phyloP scores from a whole-genome alignment of 2,329 filamentous ascomycete species.

The Helotiales sp. region DNA sequence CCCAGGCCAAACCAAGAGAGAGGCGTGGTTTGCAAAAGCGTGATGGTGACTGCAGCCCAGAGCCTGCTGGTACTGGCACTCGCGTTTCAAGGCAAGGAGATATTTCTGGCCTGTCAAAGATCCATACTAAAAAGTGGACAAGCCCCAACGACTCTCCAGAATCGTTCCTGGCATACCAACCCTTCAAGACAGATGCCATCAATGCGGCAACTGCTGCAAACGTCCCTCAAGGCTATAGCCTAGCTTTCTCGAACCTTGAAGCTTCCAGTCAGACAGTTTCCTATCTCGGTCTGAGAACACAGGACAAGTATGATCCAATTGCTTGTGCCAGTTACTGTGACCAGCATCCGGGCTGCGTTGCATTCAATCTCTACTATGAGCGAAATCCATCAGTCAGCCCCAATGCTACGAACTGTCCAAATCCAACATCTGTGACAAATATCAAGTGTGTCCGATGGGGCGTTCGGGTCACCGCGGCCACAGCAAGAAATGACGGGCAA shows the following conservation, averaged over 20 bases:
- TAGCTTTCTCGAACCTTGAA: constrained; percentile 43
- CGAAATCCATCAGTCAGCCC: constrained; percentile 44
- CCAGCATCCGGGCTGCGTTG: constrained; percentile 36
- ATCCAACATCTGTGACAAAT: constrained; percentile 44
- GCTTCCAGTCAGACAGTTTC: constrained; percentile 40
- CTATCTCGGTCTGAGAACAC: constrained; percentile 40
- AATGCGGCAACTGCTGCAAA: constrained; percentile 30
- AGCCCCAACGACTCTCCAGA: constrained; percentile 25
- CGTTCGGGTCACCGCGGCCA: constrained; percentile 36
- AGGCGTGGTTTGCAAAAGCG: constrained; percentile 20
- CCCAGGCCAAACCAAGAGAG: constrained; percentile 13
- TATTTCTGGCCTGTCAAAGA: neutral
- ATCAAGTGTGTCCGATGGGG: constrained; percentile 47
- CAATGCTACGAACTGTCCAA: constrained; percentile 37
- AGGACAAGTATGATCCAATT: constrained; percentile 41
- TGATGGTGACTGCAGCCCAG: constrained; percentile 22
- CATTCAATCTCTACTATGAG: constrained; percentile 46
- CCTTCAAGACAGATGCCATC: constrained; percentile 23
- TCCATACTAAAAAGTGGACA: neutral
- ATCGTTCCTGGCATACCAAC: constrained; percentile 35
- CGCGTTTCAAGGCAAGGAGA: constrained; percentile 20
- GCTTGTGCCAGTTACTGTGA: constrained; percentile 42
- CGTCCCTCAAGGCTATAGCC: constrained; percentile 43
- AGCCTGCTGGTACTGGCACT: constrained; percentile 28
- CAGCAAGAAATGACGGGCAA: constrained; percentile 45